A percentile compares a stretch with the other conserved stretches of the same genome.
Conservation (phyloP, 345 rosid genomes). For the Acer campestre region DNA sequence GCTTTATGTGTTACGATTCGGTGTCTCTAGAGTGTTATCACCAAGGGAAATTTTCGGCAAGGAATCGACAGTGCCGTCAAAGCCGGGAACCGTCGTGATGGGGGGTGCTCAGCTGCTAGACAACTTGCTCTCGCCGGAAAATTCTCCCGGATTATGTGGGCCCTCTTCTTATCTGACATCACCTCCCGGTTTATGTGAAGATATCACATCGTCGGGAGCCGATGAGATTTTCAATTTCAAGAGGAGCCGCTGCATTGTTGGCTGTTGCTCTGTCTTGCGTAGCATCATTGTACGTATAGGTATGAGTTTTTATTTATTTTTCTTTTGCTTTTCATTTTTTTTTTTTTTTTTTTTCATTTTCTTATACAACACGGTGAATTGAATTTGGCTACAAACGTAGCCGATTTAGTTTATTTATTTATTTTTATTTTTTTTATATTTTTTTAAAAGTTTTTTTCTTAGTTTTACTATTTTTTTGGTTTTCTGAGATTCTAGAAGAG, state of each 20-base stretch:
- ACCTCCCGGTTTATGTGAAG: constrained; percentile 48
- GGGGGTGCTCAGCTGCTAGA: constrained; percentile 52
- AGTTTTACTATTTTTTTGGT: neutral
- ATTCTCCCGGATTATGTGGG: constrained; percentile 31
- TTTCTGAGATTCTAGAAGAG: constrained; percentile 9
- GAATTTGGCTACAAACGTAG: constrained; percentile 45
- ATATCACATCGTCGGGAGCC: constrained; percentile 35
- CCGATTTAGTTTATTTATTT: constrained; percentile 3
- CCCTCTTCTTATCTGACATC: constrained; percentile 50
- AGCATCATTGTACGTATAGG: constrained; percentile 50
- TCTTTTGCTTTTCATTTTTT: neutral
- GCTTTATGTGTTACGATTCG: constrained; percentile 33
- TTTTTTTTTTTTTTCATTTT: neutral
- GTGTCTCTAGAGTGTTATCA: constrained; percentile 80
- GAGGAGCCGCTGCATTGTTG: constrained; percentile 26
- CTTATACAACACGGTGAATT: constrained; percentile 33
- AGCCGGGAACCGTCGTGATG: constrained; percentile 32
- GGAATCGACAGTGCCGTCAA: constrained; percentile 28
- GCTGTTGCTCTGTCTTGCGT: constrained; percentile 48
- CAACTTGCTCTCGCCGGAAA: constrained; percentile 49
- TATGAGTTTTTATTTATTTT: constrained; percentile 35
- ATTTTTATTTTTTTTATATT: no score
- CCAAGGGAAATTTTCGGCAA: constrained; percentile 74
- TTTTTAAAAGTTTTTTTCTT: no score
- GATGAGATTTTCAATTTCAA: constrained; percentile 13